A percentile compares a stretch with the other conserved stretches of the same genome.
These are phyloP conservation scores for Hansfordia pulvinata DNA, from an alignment of 2,329 filamentous ascomycete genomes.

Conservation along the genomic window DNA sequence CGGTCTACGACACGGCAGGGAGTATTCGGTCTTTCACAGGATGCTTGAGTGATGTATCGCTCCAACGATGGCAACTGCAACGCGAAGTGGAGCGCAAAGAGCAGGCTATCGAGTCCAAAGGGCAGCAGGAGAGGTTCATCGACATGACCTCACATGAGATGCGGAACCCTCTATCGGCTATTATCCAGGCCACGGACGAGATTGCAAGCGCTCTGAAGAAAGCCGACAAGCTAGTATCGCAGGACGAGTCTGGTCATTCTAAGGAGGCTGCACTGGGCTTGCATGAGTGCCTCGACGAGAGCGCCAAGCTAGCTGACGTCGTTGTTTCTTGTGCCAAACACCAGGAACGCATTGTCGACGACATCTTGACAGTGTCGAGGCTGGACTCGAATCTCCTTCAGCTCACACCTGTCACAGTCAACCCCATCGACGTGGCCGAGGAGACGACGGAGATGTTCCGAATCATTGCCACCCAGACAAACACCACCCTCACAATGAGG, in stretches of 20 bases:
- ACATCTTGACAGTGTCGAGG: constrained; percentile 33
- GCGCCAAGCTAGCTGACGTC: too few relatives aligned
- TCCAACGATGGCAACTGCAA: too few relatives aligned
- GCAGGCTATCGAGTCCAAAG: constrained; percentile 33
- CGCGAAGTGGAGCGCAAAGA: constrained; percentile 32
- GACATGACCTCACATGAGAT: constrained; percentile 38
- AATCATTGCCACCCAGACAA: constrained; percentile 39
- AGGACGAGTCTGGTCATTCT: too few relatives aligned
- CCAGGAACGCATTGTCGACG: constrained; percentile 37
- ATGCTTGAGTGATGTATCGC: constrained; percentile 27
- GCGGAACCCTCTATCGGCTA: constrained; percentile 39
- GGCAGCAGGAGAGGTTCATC: constrained; percentile 42
- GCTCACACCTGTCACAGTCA: constrained; percentile 38
- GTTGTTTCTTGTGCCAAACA: constrained; percentile 43
- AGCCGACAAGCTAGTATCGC: constrained; percentile 23
- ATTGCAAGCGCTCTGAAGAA: constrained; percentile 19
- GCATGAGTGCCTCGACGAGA: constrained; percentile 31
- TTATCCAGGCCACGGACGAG: constrained; percentile 43
- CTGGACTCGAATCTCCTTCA: constrained; percentile 40
- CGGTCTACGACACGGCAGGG: constrained; percentile 18
- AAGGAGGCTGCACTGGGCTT: too few relatives aligned
- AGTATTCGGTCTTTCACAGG: constrained; percentile 22
- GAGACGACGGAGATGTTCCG: constrained; percentile 45
- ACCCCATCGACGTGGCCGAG: constrained; percentile 36
- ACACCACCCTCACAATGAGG: constrained; percentile 35